Evolutionary conservation across 371 early-diverging fungal genomes (phyloP).

Genomic region (Lichtheimia ramosa): DNA sequence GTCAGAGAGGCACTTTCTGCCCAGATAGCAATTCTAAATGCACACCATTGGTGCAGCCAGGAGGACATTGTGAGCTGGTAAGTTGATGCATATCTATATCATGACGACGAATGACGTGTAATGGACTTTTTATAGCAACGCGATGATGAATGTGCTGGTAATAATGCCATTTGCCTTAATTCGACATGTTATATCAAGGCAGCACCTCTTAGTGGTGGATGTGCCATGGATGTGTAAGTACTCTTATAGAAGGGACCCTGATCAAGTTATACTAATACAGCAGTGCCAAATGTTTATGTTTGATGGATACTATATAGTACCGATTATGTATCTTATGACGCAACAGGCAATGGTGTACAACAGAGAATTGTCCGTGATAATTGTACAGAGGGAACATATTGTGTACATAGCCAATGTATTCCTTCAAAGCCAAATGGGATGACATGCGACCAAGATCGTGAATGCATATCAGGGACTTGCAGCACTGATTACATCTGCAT

Average conservation of each 20-base stretch:
- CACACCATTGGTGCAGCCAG: conserved; percentile 17
- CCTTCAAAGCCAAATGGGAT: conserved; percentile 17
- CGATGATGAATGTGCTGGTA: conserved; percentile 43
- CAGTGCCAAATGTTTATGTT: neutral
- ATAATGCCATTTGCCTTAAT: conserved; percentile 37
- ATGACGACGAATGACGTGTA: too few species aligned
- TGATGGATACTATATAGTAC: conserved; percentile 9
- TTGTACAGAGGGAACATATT: conserved; percentile 43
- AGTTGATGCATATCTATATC: neutral
- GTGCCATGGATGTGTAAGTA: conserved; percentile 38
- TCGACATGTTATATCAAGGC: conserved; percentile 38
- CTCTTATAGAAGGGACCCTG: neutral
- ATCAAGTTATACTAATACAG: neutral
- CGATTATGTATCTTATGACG: conserved; percentile 33
- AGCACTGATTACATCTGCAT: conserved; percentile 29
- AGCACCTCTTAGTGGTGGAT: conserved; percentile 37
- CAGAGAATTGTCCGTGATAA: conserved; percentile 49
- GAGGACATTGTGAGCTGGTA: conserved; percentile 37
- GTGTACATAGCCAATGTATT: conserved; percentile 26
- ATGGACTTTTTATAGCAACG: conserved; percentile 27
- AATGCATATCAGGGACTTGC: conserved; percentile 47
- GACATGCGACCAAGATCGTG: conserved; percentile 40
- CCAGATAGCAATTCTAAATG: conserved; percentile 43
- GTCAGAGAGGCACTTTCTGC: conserved; percentile 29
- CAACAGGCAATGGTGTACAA: conserved; percentile 18